phyloP scores from a whole-genome alignment of 257 asterid species.

The Lithospermum erythrorhizon region DNA sequence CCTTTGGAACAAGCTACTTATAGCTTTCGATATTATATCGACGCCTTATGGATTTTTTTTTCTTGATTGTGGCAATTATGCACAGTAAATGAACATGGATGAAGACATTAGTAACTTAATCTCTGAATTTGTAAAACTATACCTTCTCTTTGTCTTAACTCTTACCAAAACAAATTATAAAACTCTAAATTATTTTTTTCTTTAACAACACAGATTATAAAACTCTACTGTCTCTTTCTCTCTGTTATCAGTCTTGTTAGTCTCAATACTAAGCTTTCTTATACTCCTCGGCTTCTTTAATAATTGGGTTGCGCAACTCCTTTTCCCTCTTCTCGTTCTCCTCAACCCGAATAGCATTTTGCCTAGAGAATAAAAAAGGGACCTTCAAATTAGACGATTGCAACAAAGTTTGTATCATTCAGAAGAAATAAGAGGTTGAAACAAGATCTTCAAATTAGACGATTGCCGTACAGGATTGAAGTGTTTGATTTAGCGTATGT shows the following conservation, averaged over 20 bases:
- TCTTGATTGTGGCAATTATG: slow-evolving; percentile 52
- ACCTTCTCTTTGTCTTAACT: neutral
- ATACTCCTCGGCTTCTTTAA: slow-evolving; percentile 75
- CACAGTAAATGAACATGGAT: slow-evolving; percentile 25
- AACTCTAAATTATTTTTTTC: neutral
- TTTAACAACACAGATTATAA: neutral
- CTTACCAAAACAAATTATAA: neutral
- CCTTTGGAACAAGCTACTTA: slow-evolving; percentile 79
- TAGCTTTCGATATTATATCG: slow-evolving; percentile 92
- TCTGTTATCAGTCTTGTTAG: slow-evolving; percentile 59
- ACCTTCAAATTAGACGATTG: no score
- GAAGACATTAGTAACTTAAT: slow-evolving; percentile 3
- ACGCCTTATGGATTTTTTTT: slow-evolving; percentile 89
- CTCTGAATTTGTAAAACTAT: neutral
- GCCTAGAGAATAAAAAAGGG: slow-evolving; percentile 34
- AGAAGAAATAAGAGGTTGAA: no score
- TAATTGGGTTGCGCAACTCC: slow-evolving; percentile 64
- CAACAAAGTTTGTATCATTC: no score
- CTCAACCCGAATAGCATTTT: slow-evolving; percentile 74
- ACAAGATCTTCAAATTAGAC: no score
- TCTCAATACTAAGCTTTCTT: slow-evolving; percentile 56
- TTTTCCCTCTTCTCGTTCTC: slow-evolving; percentile 94
- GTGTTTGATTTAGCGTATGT: no score
- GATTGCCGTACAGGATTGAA: no score
- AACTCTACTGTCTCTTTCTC: slow-evolving; percentile 66